Base-by-base conservation (phyloP, 441 rosid genomes). In the Daphne laureola region DNA sequence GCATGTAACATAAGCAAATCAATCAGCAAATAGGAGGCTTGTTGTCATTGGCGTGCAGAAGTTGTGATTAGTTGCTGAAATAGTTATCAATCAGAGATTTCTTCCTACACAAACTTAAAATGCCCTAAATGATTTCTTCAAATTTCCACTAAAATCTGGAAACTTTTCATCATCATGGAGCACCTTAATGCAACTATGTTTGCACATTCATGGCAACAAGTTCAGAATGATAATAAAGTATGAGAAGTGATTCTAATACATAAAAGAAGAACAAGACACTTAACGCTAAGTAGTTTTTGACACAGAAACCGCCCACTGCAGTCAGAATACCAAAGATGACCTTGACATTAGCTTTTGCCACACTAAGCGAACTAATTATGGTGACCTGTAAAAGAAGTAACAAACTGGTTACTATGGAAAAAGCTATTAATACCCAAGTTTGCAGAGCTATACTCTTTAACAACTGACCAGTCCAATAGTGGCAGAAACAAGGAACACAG, bases 401-500 rank as follows among this genome's bases (percentile, higher is more conserved):
- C 31, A 43, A 44, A 16, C 12, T 14, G 17, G 15, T 17, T 5
- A 27, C 14, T 14, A 50, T 53, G 14, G 48, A 26, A 15, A 11
- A 38, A 8, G 1, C 2, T 5, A 4, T 27, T 43, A 17, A 36
- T 8, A 18, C 5, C 1, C n/a, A 5, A 21, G 45, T 26, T 56
- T 49, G 15, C 46, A 54, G 18, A 36, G 21, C 14, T 12, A 15
- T 14, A 11, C 31, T 14, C 49, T 40, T 38, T n/a, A 25, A 52
- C 46, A 55, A 71, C 83, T 66, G 23, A 77, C 84, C 76, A 83
- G 68, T 58, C 90, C 90, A 51, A 80, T 67, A 36, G 67, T 69
- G 27, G 86, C 90, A 45, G 90, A 78, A 41, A 64, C 78, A 59
- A 78, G 49, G 68, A 83, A 83, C 63, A 75, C 76, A 65, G 76